Conservation (phyloP, 129 eudicot genomes). For the Arctium lappa region DNA sequence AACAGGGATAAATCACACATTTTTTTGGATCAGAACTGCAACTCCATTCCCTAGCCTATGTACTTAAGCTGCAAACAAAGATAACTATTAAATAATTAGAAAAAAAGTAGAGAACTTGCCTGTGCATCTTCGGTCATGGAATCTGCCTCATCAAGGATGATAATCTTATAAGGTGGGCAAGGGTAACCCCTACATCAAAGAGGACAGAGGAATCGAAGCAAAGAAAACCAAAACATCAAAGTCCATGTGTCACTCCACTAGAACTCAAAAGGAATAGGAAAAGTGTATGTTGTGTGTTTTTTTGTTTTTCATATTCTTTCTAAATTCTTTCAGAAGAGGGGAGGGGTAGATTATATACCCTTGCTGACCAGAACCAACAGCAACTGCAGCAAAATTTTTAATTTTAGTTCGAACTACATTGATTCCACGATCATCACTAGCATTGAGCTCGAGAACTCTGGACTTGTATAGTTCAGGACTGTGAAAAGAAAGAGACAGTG, state of each 20-base stretch:
- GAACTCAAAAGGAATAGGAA: not conserved
- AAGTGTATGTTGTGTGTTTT: not conserved
- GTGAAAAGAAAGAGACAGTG: conserved; percentile 17
- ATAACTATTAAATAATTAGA: not conserved
- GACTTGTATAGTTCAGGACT: conserved; percentile 96
- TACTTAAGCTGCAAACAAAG: conserved; percentile 1
- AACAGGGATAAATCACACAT: not conserved
- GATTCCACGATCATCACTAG: conserved; percentile 99
- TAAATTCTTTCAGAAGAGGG: not conserved
- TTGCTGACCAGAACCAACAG: conserved; percentile 82
- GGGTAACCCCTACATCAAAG: conserved; percentile 73
- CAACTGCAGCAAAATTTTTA: conserved; percentile 94
- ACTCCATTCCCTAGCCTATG: not conserved
- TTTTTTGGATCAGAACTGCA: not conserved
- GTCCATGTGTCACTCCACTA: not conserved
- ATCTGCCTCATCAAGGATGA: conserved; percentile 97
- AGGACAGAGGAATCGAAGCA: conserved; percentile 15
- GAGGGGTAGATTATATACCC: conserved; percentile 45
- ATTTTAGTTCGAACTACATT: conserved; percentile 98
- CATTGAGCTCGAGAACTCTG: conserved; percentile 97
- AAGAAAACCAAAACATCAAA: not conserved
- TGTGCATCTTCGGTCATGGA: conserved; percentile 99
- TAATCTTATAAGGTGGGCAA: conserved; percentile 93
- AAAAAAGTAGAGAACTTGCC: conserved; percentile 33
- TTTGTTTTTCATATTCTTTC: not conserved